Conservation (phyloP, 805 yeast genomes). For the Kurtzmaniella cleridarum region DNA sequence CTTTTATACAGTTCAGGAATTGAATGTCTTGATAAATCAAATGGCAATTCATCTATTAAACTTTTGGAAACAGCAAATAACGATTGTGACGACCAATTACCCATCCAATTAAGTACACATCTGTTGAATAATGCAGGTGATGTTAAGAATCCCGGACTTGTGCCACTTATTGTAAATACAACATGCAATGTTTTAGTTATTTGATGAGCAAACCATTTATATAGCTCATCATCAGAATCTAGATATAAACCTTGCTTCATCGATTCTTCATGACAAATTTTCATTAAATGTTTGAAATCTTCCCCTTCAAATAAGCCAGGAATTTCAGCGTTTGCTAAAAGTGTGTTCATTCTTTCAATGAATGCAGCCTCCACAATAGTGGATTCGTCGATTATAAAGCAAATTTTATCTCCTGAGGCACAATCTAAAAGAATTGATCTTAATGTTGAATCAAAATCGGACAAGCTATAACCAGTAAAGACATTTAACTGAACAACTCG, state of each 20-base stretch:
- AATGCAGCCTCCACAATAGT: constrained; percentile 71
- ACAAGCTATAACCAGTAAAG: constrained; percentile 45
- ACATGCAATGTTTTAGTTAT: constrained; percentile 75
- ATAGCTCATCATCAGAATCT: constrained; percentile 65
- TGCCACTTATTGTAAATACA: constrained; percentile 64
- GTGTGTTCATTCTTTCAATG: constrained; percentile 85
- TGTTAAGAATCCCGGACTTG: constrained; percentile 47
- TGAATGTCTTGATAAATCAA: constrained; percentile 42
- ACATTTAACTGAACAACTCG: constrained; percentile 55
- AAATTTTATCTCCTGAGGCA: constrained; percentile 52
- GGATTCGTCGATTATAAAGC: constrained; percentile 79
- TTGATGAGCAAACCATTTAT: constrained; percentile 67
- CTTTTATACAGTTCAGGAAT: constrained; percentile 22
- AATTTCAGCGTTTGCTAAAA: constrained; percentile 88
- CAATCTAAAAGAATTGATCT: constrained; percentile 44
- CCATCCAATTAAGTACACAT: constrained; percentile 87
- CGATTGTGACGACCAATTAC: constrained; percentile 62
- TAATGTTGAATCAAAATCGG: constrained; percentile 64
- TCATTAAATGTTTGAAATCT: constrained; percentile 49
- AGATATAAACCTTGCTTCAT: constrained; percentile 52
- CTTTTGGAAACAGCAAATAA: constrained; percentile 45
- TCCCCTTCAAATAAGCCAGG: constrained; percentile 86
- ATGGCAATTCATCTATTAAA: constrained; percentile 42
- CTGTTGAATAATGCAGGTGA: constrained; percentile 90
- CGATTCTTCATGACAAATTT: constrained; percentile 51